phyloP scores from a whole-genome alignment of 768 basidiomycete species.

The Serendipita sp. region DNA sequence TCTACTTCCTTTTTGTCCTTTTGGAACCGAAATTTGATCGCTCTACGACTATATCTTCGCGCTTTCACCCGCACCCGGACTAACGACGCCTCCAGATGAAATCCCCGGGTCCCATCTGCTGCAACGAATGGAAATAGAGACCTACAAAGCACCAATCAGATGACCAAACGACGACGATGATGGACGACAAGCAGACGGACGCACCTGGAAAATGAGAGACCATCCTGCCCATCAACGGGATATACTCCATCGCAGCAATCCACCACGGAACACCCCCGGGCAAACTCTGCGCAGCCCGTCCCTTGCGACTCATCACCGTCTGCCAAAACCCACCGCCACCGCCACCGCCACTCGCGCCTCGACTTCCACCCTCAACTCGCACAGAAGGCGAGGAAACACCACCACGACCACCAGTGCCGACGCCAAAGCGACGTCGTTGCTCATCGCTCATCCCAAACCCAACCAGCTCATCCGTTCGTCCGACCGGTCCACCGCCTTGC shows the following conservation, averaged over 20 bases:
- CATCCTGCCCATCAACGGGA: background rate
- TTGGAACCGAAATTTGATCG: too few relatives aligned
- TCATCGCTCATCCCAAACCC: background rate
- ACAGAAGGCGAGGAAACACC: background rate
- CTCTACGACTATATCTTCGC: too few relatives aligned
- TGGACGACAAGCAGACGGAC: too few relatives aligned
- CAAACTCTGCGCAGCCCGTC: background rate
- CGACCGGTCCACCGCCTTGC: background rate
- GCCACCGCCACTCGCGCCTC: background rate
- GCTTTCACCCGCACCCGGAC: too few relatives aligned
- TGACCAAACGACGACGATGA: background rate
- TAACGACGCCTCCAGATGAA: background rate
- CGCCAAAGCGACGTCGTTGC: background rate
- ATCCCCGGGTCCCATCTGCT: background rate
- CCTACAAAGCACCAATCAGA: background rate
- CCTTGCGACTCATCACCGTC: background rate
- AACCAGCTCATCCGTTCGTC: background rate
- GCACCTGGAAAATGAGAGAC: constrained; percentile 3
- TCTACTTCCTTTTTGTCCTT: too few relatives aligned
- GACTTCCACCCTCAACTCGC: background rate
- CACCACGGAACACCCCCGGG: background rate
- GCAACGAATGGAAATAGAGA: constrained; percentile 2
- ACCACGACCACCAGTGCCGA: background rate
- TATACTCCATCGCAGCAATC: constrained; percentile 4
- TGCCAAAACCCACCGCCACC: background rate